A percentile compares a stretch with the other conserved stretches of the same genome.
These are phyloP conservation scores for Tricladium varicosporioides DNA, from an alignment of 2,329 filamentous ascomycete species.

Conservation along the genomic window DNA sequence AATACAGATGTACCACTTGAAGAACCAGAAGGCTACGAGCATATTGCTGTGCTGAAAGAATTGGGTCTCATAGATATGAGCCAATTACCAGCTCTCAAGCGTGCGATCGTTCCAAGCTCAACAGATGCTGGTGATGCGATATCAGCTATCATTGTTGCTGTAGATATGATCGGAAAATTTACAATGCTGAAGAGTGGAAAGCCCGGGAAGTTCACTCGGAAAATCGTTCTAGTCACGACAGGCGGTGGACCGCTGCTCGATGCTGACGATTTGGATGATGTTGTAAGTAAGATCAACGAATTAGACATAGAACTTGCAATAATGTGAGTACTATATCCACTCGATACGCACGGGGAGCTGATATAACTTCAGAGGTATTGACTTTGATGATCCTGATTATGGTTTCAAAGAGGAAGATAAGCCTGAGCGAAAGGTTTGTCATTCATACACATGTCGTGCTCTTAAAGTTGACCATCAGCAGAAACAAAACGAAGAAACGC, in stretches of 20 bases:
- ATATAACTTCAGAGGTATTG: slow-evolving; percentile 64
- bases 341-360: slow-evolving; percentile 12
- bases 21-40: slow-evolving; percentile 70
- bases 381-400: slow-evolving; percentile 89
- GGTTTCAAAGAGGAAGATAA: slow-evolving; percentile 94
- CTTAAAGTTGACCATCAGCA: no score
- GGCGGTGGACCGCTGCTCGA: slow-evolving; percentile 61
- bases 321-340: slow-evolving; percentile 53
- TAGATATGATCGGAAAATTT: slow-evolving; percentile 78
- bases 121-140: slow-evolving; percentile 77
- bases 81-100: slow-evolving; percentile 63
- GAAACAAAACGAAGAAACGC: slow-evolving; percentile 68
- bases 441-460: no score
- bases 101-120: slow-evolving; percentile 62
- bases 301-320: slow-evolving; percentile 76
- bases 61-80: slow-evolving; percentile 61
- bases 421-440: slow-evolving; percentile 59
- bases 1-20: slow-evolving; percentile 67
- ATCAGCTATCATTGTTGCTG: slow-evolving; percentile 81
- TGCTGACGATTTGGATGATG: slow-evolving; percentile 42
- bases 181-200: slow-evolving; percentile 60
- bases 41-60: slow-evolving; percentile 75
- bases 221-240: slow-evolving; percentile 75
- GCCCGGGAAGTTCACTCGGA: slow-evolving; percentile 70
- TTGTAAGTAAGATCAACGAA: slow-evolving; percentile 71